phyloP scores from a whole-genome alignment of 139 green algal genomes.

The Eudorina sp. region DNA sequence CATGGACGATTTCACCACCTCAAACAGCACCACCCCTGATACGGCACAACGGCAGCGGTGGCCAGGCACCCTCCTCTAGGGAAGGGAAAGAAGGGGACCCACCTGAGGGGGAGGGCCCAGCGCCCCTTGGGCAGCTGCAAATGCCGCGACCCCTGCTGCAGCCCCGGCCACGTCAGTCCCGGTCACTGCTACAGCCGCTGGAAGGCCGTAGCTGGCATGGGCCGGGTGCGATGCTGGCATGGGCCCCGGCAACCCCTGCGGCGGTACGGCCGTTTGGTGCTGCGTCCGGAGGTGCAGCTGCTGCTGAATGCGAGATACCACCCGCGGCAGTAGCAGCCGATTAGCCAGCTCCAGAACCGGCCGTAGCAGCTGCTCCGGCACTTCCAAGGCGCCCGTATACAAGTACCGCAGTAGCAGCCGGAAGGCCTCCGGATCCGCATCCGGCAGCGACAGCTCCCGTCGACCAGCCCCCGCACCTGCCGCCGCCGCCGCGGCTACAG shows the following conservation, averaged over 20 bases:
- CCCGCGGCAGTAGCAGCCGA: neutral
- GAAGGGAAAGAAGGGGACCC: too few relatives aligned
- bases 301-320: neutral
- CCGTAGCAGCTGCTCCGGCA: neutral
- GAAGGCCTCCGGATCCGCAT: neutral
- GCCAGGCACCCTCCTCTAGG: too few relatives aligned
- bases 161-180: too few relatives aligned
- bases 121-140: too few relatives aligned
- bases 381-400: constrained; percentile 19
- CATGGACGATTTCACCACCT: too few relatives aligned
- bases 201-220: too few relatives aligned
- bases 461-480: neutral
- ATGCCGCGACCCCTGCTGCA: too few relatives aligned
- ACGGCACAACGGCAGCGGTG: too few relatives aligned
- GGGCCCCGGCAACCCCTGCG: neutral
- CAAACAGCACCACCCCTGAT: too few relatives aligned
- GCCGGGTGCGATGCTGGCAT: too few relatives aligned
- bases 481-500: neutral
- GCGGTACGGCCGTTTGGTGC: neutral
- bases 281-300: neutral
- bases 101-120: too few relatives aligned
- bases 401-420: neutral
- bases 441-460: constrained; percentile 17
- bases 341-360: constrained; percentile 22
- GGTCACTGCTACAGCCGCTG: too few relatives aligned